Percentiles rank a stretch among this genome's conserved stretches.
These are phyloP conservation scores for Collybiopsis confluens DNA, from an alignment of 768 basidiomycete species.

Conservation along the genomic window DNA sequence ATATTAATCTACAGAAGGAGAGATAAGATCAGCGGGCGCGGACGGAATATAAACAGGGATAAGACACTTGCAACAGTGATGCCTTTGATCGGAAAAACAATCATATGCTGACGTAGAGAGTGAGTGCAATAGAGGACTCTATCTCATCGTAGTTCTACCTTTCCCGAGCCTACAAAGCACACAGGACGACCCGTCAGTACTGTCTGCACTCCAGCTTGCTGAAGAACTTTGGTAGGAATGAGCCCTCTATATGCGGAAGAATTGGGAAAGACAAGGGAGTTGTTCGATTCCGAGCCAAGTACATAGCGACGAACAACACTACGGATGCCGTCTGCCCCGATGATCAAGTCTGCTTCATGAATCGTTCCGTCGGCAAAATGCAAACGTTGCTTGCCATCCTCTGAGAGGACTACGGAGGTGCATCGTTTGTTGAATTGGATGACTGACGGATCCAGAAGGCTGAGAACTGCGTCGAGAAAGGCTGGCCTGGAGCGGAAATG, in stretches of 20 bases:
- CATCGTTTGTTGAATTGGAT: slow-evolving; percentile 52
- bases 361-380: slow-evolving; percentile 47
- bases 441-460: slow-evolving; percentile 34
- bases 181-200: slow-evolving; percentile 30
- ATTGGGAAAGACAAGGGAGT: slow-evolving; percentile 36
- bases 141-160: slow-evolving; percentile 28
- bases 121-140: not conserved
- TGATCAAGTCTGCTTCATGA: slow-evolving; percentile 41
- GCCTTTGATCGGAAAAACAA: slow-evolving; percentile 45
- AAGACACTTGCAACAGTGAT: slow-evolving; percentile 32
- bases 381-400: slow-evolving; percentile 27
- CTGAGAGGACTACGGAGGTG: slow-evolving; percentile 22
- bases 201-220: slow-evolving; percentile 37
- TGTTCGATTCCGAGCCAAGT: slow-evolving; percentile 16
- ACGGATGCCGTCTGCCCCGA: slow-evolving; percentile 34
- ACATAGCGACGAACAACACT: slow-evolving; percentile 33
- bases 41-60: not conserved
- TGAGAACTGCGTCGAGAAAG: slow-evolving; percentile 45
- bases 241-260: slow-evolving; percentile 47
- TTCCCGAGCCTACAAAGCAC: slow-evolving; percentile 40
- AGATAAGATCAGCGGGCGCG: not conserved
- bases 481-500: slow-evolving; percentile 33
- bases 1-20: slow-evolving; percentile 36
- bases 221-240: slow-evolving; percentile 34
- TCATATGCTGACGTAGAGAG: slow-evolving; percentile 38